These are phyloP conservation scores for Scenedesmus sp. DNA, from an alignment of 163 green algal genomes.

Conservation along the genomic window DNA sequence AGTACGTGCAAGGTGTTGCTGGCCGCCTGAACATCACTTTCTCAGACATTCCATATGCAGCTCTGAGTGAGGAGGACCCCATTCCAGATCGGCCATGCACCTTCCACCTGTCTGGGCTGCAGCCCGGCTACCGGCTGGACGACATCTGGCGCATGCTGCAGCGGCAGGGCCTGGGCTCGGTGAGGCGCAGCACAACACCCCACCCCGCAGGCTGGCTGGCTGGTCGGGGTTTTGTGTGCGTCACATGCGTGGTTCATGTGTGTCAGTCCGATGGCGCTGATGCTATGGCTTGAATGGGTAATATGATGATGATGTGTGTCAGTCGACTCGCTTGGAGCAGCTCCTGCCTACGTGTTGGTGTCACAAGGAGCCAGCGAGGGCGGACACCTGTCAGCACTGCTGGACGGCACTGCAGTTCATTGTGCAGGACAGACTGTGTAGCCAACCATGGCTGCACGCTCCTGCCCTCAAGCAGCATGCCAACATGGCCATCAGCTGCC, in stretches of 20 bases:
- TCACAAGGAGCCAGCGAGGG: background rate
- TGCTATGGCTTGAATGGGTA: no score
- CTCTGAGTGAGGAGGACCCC: conserved; percentile 30
- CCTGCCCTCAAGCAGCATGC: background rate
- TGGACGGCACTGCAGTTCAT: no score
- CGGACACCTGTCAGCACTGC: background rate
- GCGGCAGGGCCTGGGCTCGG: background rate
- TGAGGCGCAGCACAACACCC: background rate
- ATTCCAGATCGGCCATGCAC: conserved; percentile 29
- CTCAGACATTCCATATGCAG: conserved; percentile 40
- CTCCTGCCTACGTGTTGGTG: background rate
- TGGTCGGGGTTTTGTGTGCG: no score
- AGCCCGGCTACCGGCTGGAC: background rate
- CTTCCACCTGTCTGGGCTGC: conserved; percentile 30
- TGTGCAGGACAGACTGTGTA: no score
- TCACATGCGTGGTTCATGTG: no score
- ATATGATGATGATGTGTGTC: no score
- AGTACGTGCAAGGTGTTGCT: background rate
- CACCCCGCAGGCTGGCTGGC: no score
- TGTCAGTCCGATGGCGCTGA: no score
- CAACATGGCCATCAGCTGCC: background rate
- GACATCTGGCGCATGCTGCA: conserved; percentile 14
- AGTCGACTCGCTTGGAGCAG: background rate
- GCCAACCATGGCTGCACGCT: background rate
- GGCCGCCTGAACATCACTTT: conserved; percentile 46